Base-by-base conservation (phyloP, 345 rosid genomes). In the Citrus mangshanensis region DNA sequence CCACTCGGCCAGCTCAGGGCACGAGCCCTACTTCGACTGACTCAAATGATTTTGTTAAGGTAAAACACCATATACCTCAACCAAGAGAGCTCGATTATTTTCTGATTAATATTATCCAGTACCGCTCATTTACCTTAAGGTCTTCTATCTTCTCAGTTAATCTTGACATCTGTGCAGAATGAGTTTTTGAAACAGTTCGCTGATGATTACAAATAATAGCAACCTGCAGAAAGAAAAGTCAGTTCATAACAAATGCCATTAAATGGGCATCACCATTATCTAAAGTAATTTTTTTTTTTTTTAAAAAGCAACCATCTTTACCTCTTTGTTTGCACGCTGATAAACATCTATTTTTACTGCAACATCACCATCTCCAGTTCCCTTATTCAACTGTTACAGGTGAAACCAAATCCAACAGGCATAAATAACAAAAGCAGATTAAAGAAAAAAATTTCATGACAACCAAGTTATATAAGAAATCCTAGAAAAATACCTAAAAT, bases 201-300 rank as follows among this genome's bases (percentile, higher is more conserved):
- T 97, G 99, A 86, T 97, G 99, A 80, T 97, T 97, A 89, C 99
- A 97, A 72, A 97, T 97, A 80, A 97, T 92, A 51, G 99, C 99
- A 77, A 97, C 99, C 99, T 97, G 89, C 72, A 80, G 74, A 64
- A 71, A 81, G 14, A 72, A 63, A 64, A 66, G 79, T 66, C 78
- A 79, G 65, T 40, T 75, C 25, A 56, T 70, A 73, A 56, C 68
- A 73, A 30, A 80, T 61, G 62, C 68, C 75, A 25, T 35, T 40
- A 63, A 67, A 75, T 27, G 2, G 25, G 40, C 13, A 46, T 35
- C 16, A 59, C 13, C 21, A n/a, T 49, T 30, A 9, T 28, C 8
- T 22, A 16, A 28, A 28, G 30, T 60, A 35, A 59, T 35, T 9
- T 40, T 38, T 46, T 73, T 18, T 56, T 19, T 18, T 9, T 37